Conservation (phyloP, 2,329 filamentous ascomycete species). For the Rosellinia necatrix region DNA sequence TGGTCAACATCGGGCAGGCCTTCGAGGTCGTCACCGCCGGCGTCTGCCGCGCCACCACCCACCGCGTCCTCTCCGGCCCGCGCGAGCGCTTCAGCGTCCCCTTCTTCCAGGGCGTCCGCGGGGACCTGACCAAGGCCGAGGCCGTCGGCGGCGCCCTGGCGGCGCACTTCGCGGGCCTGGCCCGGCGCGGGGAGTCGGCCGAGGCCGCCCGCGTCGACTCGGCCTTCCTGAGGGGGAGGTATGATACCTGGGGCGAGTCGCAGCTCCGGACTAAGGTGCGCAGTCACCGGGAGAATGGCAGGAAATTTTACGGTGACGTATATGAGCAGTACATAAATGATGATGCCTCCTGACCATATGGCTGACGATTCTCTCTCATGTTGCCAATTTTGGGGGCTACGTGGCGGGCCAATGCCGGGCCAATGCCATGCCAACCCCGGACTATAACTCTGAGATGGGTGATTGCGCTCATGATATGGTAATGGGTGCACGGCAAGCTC, state of each 20-base stretch:
- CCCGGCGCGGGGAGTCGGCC: conserved; percentile 40
- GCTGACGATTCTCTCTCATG: no score
- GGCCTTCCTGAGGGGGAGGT: conserved; percentile 53
- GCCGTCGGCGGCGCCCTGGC: conserved; percentile 46
- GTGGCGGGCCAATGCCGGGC: no score
- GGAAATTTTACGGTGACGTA: conserved; percentile 52
- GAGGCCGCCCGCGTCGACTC: conserved; percentile 51
- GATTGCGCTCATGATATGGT: no score
- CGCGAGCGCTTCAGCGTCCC: conserved; percentile 49
- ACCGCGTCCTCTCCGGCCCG: conserved; percentile 46
- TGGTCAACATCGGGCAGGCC: conserved; percentile 63
- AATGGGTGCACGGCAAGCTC: no score
- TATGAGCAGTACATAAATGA: conserved; percentile 54
- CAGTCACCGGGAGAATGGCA: conserved; percentile 55
- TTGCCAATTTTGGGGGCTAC: no score
- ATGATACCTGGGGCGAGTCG: conserved; percentile 60
- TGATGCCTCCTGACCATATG: conserved; percentile 21
- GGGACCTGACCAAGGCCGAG: conserved; percentile 50
- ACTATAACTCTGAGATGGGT: no score
- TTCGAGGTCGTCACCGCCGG: conserved; percentile 62
- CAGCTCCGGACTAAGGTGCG: conserved; percentile 59
- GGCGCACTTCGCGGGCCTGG: conserved; percentile 43
- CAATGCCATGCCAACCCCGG: no score
- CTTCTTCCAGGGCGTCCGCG: conserved; percentile 55
- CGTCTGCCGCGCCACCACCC: conserved; percentile 57